Base-by-base conservation (phyloP, 1,139 yeast species). In the Geotrichum siamense region DNA sequence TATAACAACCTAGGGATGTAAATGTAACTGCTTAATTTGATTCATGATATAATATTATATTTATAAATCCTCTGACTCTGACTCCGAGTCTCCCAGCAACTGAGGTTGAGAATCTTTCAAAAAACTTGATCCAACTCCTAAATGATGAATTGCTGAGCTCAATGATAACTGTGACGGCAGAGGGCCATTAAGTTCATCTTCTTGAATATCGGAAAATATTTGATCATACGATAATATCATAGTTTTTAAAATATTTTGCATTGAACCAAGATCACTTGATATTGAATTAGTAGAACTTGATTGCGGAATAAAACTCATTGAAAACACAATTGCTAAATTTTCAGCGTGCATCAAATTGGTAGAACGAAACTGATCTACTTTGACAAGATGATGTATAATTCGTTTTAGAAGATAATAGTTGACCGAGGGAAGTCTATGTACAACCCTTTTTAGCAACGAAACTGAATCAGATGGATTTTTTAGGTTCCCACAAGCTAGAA, bases 311-410 rank as follows among this genome's bases (percentile, higher is more conserved):
- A 75, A 73, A 59, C 78, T 73, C 78, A 76, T 76, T 2, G 79
- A 71, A 54, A 76, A 76, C 5, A 84, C 94, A 46, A 87, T 84
- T 5, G 94, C 91, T 55, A 84, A 65, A 57, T 84, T 84, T 5
- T 82, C 79, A 3, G 87, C 74, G 50, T 80, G 82, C 94, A 84
- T 84, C 56, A 79, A 75, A 64, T 84, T 84, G 32, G 63, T 64
- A 13, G 71, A 78, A 42, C 79, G 76, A 56, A 73, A 74, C 47
- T 67, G 67, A 40, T 78, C 74, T 8, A 84, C 78, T 44, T 50
- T 51, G 48, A 74, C 72, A 65, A 89, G 72, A 65, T 91, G 98
- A 39, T 70, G 66, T 38, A 82, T 69, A 45, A 91, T 68, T 39
- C 82, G 65, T 56, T 76, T 76, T 57, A 91, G 69, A 12, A 93